phyloP scores from a whole-genome alignment of 129 eudicot species.

The Tanacetum coccineum region DNA sequence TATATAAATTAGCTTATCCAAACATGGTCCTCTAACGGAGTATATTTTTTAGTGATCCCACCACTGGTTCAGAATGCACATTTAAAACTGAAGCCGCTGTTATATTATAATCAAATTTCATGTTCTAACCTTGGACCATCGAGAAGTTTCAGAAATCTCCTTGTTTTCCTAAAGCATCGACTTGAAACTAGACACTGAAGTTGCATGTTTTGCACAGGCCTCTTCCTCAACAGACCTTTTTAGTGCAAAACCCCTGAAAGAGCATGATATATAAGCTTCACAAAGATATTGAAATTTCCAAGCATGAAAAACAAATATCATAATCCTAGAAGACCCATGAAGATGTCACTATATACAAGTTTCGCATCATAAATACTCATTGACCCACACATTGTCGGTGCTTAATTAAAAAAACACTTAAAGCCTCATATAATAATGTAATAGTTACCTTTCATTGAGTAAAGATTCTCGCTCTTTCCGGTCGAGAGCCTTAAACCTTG shows the following conservation, averaged over 20 bases:
- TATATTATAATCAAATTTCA: no score
- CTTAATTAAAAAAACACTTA: conserved; percentile 24
- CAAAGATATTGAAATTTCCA: neutral
- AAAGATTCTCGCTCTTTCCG: no score
- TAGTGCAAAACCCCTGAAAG: conserved; percentile 64
- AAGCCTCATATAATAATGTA: no score
- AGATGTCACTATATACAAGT: conserved; percentile 8
- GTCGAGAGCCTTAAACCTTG: conserved; percentile 80
- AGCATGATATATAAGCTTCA: conserved; percentile 3
- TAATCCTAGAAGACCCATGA: conserved; percentile 8
- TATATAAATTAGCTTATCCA: no score
- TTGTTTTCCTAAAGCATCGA: conserved; percentile 74
- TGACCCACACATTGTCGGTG: conserved; percentile 14
- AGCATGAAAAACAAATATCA: neutral
- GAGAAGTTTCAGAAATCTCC: conserved; percentile 62
- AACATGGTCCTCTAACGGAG: no score
- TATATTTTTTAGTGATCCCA: no score
- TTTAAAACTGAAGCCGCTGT: no score
- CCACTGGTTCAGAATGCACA: no score
- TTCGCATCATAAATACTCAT: conserved; percentile 21
- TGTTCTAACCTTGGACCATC: no score
- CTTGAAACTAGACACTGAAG: conserved; percentile 71
- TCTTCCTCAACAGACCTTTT: conserved; percentile 72
- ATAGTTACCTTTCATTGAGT: no score
- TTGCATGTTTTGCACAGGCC: conserved; percentile 79